These are phyloP conservation scores for Cyberlindnera samutprakarnensis DNA, from an alignment of 805 yeast species.

Conservation along the genomic window DNA sequence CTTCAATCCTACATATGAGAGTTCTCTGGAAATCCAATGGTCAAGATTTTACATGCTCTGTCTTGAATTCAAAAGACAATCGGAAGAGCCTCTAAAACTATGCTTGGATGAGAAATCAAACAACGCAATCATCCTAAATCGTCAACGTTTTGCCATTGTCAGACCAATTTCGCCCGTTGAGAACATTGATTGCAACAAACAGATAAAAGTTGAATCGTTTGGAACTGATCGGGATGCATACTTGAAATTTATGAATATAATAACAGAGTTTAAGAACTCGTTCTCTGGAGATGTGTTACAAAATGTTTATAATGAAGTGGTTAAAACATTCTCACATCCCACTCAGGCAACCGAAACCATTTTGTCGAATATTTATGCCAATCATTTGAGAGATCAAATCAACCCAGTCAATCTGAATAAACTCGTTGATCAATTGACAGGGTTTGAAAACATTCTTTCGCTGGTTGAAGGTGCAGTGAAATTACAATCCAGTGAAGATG, in stretches of 20 bases:
- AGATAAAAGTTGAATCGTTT: constrained; percentile 11
- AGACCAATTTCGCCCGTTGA: constrained; percentile 29
- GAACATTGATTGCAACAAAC: constrained; percentile 23
- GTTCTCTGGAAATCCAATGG: constrained; percentile 49
- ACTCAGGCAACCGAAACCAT: constrained; percentile 19
- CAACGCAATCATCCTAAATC: constrained; percentile 28
- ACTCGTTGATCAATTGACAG: constrained; percentile 33
- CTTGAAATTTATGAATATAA: constrained; percentile 24
- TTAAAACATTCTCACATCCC: constrained; percentile 28
- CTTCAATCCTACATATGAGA: constrained; percentile 26
- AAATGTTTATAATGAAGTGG: constrained; percentile 27
- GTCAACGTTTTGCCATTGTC: constrained; percentile 27
- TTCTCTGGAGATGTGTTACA: constrained; percentile 30
- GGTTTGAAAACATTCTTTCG: constrained; percentile 29
- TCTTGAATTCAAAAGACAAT: constrained; percentile 55
- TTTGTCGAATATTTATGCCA: constrained; percentile 31
- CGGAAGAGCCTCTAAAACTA: constrained; percentile 53
- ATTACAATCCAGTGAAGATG: constrained; percentile 14
- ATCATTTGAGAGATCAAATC: constrained; percentile 32
- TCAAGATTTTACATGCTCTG: constrained; percentile 63
- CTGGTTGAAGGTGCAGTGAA: constrained; percentile 31
- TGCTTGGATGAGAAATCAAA: constrained; percentile 28
- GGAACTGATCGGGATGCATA: constrained; percentile 13
- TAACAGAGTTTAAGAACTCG: constrained; percentile 33
- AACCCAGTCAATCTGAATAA: constrained; percentile 30